phyloP scores from a whole-genome alignment of 1,139 yeast species.

The Geotrichum cucujoidarum region DNA sequence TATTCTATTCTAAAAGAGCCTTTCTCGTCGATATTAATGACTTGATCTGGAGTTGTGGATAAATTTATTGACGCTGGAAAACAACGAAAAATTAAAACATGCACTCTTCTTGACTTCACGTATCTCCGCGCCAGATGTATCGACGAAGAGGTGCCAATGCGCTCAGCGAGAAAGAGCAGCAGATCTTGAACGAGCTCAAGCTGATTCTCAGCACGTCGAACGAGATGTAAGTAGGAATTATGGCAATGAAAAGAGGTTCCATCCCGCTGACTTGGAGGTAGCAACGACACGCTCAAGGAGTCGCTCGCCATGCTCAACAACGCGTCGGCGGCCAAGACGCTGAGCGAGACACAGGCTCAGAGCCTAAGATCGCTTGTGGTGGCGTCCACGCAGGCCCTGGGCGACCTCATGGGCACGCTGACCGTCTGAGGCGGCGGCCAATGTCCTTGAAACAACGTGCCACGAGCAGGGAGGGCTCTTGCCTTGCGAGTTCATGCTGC shows the following conservation, averaged over 20 bases:
- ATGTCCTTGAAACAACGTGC: too few relatives aligned
- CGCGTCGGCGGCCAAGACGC: neutral
- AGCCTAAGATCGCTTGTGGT: neutral
- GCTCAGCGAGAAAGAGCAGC: slow-evolving; percentile 6
- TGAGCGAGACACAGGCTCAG: neutral
- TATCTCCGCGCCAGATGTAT: slow-evolving; percentile 1
- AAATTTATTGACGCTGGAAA: too few relatives aligned
- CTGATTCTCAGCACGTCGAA: slow-evolving; percentile 2
- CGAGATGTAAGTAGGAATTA: neutral
- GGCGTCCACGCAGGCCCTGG: neutral
- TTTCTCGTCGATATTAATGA: too few relatives aligned
- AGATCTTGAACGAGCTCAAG: slow-evolving; percentile 4
- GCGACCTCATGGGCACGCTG: neutral
- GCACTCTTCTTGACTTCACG: too few relatives aligned
- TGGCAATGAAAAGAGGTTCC: neutral
- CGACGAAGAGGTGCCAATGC: neutral
- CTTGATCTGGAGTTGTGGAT: too few relatives aligned
- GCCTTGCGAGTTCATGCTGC: too few relatives aligned
- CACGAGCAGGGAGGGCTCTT: too few relatives aligned
- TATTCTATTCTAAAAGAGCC: too few relatives aligned
- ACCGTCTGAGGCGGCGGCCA: too few relatives aligned
- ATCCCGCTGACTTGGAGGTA: neutral
- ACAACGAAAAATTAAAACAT: too few relatives aligned
- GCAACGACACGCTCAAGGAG: neutral
- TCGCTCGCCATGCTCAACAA: neutral